A percentile compares a stretch with the other conserved stretches of the same genome.
These are phyloP conservation scores for Phytophthora foliorum DNA, from an alignment of 352 stramenopile species.

Conservation along the genomic window DNA sequence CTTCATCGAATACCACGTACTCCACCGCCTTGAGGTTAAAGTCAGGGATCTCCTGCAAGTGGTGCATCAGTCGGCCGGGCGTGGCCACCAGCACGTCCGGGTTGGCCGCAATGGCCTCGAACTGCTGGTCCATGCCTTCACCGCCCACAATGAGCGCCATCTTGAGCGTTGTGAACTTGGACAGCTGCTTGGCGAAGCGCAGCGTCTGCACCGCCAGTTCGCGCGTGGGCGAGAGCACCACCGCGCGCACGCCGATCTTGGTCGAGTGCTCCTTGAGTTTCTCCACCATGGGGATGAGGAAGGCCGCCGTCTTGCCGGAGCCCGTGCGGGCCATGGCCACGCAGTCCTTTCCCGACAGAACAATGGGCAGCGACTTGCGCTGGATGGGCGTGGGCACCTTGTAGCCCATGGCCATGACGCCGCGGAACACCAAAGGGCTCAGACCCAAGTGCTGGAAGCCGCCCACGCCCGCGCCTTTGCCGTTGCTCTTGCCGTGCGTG, in stretches of 20 bases:
- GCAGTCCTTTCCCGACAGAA: conserved; percentile 97
- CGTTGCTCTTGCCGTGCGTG: conserved; percentile 83
- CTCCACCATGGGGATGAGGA: conserved; percentile 98
- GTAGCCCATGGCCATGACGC: conserved; percentile 95
- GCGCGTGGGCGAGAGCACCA: conserved; percentile 97
- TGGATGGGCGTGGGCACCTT: conserved; percentile 99
- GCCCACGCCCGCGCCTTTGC: conserved; percentile 76
- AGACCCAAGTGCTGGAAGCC: conserved; percentile 90
- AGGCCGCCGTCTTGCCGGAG: conserved; percentile 98
- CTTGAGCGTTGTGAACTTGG: conserved; percentile 93
- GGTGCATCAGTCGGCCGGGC: conserved; percentile 95
- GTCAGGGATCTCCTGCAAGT: conserved; percentile 94
- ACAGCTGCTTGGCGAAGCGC: conserved; percentile 89
- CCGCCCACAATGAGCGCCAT: conserved; percentile 96
- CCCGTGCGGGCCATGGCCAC: conserved; percentile 99
- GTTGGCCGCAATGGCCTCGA: conserved; percentile 94
- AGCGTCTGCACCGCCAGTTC: conserved; percentile 99
- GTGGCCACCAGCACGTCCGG: conserved; percentile 97
- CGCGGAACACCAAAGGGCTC: conserved; percentile 81
- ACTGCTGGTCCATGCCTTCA: conserved; percentile 99
- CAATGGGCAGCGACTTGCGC: conserved; percentile 97
- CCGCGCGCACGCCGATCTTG: conserved; percentile 85
- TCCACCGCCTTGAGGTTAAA: conserved; percentile 95
- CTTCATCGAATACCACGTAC: conserved; percentile 98
- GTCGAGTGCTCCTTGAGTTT: conserved; percentile 95